Evolutionary conservation across 176 grass and related monocot species (phyloP).

Genomic region (Ampelocalamus luodianensis): DNA sequence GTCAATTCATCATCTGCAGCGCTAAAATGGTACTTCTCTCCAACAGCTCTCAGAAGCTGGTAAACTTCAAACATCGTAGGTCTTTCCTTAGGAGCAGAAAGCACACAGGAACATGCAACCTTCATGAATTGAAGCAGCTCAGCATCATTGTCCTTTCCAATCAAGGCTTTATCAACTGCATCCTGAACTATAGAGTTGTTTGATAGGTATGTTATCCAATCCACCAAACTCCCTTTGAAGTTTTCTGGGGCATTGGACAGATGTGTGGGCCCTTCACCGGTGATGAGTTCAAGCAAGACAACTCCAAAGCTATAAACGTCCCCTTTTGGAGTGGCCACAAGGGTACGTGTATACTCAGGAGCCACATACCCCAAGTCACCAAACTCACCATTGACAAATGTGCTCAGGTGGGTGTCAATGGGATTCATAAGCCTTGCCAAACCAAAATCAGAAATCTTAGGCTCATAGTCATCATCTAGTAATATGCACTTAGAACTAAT

Average conservation of each 20-base stretch:
- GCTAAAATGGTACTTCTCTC: conserved; percentile 85
- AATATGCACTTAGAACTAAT: conserved; percentile 97
- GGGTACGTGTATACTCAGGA: conserved; percentile 78
- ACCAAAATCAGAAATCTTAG: conserved; percentile 96
- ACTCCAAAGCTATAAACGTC: conserved; percentile 89
- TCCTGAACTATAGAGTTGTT: conserved; percentile 87
- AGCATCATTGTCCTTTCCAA: conserved; percentile 76
- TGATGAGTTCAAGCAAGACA: conserved; percentile 89
- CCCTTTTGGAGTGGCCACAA: conserved; percentile 92
- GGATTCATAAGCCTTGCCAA: conserved; percentile 98
- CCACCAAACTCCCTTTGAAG: conserved; percentile 92
- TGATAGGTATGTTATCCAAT: conserved; percentile 97
- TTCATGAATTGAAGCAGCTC: conserved; percentile 94
- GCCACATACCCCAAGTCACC: conserved; percentile 93
- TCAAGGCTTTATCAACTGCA: conserved; percentile 78
- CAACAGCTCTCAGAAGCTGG: conserved; percentile 82
- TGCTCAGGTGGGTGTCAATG: conserved; percentile 90
- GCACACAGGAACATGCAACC: conserved; percentile 78
- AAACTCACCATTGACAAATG: conserved; percentile 90
- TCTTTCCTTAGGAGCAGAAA: conserved; percentile 77
- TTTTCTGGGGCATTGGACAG: conserved; percentile 77
- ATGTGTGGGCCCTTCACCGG: conserved; percentile 68
- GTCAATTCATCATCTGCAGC: conserved; percentile 65
- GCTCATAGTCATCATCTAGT: conserved; percentile 75
- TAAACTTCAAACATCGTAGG: conserved; percentile 93